Evolutionary conservation across 495 filamentous ascomycete genomes (phyloP).

Genomic region (Penicillium crystallinum): DNA sequence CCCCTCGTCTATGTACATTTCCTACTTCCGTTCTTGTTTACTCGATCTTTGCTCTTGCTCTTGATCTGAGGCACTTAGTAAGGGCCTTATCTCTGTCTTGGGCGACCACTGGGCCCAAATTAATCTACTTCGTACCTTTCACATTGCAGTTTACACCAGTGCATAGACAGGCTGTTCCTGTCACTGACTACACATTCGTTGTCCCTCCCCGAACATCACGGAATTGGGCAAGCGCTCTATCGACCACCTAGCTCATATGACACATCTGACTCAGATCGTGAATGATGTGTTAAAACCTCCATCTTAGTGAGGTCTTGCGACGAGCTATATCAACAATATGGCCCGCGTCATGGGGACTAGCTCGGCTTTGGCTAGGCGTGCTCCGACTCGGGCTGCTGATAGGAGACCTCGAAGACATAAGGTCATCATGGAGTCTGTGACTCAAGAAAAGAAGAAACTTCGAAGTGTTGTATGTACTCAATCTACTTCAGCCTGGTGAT

Average conservation of each 20-base stretch:
- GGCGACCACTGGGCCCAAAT: not conserved
- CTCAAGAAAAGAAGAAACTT: slow-evolving; percentile 57
- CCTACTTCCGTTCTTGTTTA: not conserved
- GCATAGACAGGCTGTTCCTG: not conserved
- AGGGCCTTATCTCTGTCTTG: not conserved
- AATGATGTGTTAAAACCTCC: slow-evolving; percentile 2
- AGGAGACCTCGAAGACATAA: slow-evolving; percentile 49
- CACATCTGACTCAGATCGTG: not conserved
- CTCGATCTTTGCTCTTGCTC: not conserved
- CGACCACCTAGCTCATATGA: not conserved
- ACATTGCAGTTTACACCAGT: not conserved
- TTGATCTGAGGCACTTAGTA: not conserved
- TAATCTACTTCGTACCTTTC: not conserved
- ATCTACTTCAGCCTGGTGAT: not conserved
- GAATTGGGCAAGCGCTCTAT: not conserved
- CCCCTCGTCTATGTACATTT: not conserved
- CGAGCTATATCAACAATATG: slow-evolving; percentile 25
- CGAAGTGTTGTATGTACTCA: slow-evolving; percentile 48
- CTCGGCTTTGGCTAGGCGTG: slow-evolving; percentile 31
- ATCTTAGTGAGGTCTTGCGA: slow-evolving; percentile 5
- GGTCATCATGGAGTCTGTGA: slow-evolving; percentile 53
- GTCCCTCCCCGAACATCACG: not conserved
- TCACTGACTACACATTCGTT: slow-evolving; percentile 6
- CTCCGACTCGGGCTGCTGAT: slow-evolving; percentile 27
- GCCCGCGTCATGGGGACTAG: slow-evolving; percentile 32